These are phyloP conservation scores for Phytopythium oedochilum DNA, from an alignment of 352 stramenopile species.

Conservation along the genomic window DNA sequence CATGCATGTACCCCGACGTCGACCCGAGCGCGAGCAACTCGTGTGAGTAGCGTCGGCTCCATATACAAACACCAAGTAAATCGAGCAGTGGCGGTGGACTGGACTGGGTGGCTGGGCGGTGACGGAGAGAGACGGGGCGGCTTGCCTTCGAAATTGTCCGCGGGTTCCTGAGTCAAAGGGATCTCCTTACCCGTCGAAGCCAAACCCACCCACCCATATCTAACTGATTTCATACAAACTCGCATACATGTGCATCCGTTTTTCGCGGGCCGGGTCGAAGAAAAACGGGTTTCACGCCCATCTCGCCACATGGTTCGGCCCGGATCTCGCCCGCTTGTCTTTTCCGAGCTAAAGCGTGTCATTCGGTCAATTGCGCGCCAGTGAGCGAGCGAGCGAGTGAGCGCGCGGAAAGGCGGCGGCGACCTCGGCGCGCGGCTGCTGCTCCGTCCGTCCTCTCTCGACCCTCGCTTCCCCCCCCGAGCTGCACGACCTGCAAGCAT, in stretches of 20 bases:
- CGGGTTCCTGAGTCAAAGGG: slow-evolving; percentile 3
- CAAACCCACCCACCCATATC: slow-evolving; percentile 3
- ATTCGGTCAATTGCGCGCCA: slow-evolving; percentile 15
- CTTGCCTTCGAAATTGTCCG: slow-evolving; percentile 24
- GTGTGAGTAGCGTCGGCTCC: no score
- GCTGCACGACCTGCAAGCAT: background rate
- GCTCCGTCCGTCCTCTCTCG: no score
- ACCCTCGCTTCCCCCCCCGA: background rate
- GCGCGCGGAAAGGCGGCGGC: background rate
- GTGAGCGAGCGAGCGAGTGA: background rate
- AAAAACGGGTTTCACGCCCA: background rate
- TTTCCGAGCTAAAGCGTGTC: slow-evolving; percentile 10
- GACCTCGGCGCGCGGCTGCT: background rate
- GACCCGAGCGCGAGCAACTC: background rate
- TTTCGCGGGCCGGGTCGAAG: background rate
- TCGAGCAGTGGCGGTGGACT: slow-evolving; percentile 1
- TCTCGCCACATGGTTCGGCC: background rate
- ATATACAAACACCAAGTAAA: slow-evolving; percentile 8
- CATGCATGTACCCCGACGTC: background rate
- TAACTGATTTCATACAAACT: background rate
- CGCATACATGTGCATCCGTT: background rate
- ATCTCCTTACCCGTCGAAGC: background rate
- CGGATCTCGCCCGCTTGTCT: slow-evolving; percentile 5
- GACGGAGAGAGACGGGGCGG: slow-evolving; percentile 2
- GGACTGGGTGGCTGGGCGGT: background rate